Evolutionary conservation across 768 basidiomycete genomes (phyloP), one percentile per base, ranked within the genome.

Genomic region (Strobilomyces echinocephalus): DNA sequence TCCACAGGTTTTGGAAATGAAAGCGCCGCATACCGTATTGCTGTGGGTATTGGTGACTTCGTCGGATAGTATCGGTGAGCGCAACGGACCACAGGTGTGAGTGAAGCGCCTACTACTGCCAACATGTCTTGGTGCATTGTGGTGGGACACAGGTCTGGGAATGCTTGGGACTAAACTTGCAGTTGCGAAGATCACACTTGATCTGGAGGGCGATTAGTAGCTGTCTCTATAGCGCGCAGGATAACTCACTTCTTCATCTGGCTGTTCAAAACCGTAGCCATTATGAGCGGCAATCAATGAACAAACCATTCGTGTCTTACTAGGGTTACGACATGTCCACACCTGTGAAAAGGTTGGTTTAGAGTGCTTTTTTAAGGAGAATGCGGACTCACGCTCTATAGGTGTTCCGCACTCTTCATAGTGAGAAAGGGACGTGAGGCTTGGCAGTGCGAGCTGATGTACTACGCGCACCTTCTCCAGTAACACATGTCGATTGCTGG

Each of bases 131-230:
- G 56, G 69, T 74, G 63, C 85, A 87, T 41, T 67, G 58, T 34
- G 81, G 80, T 4, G 78, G 75, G 44, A 60, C 51, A 64, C 85
- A 87, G 35, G 69, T 63, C 39, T 46, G 62, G 35, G 83, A 73
- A 64, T 87, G 85, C 33, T 61, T 70, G 8, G 77, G 76, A 60
- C 84, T 86, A 61, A 87, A 85, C 70, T 78, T 84, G 72, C 85
- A 86, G 55, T 70, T 77, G 38, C 70, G 69, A 51, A 80, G 70
- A 60, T 80, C 76, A 56, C 84, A 87, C 62, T 81, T 79, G 60
- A 87, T 85, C 84, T 87, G 55, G 46, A 44, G 16, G 39, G 36
- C 31, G 20, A 31, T 66, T 30, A 68, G 66, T 30, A 33, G 35
- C 28, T 30, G 34, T 46, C 35, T 44, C 52, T 28, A 26, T 34